A percentile compares a stretch with the other conserved stretches of the same genome.
These are phyloP conservation scores for Alternaria conjuncta DNA, from an alignment of 2,329 filamentous ascomycete species.

Conservation along the genomic window DNA sequence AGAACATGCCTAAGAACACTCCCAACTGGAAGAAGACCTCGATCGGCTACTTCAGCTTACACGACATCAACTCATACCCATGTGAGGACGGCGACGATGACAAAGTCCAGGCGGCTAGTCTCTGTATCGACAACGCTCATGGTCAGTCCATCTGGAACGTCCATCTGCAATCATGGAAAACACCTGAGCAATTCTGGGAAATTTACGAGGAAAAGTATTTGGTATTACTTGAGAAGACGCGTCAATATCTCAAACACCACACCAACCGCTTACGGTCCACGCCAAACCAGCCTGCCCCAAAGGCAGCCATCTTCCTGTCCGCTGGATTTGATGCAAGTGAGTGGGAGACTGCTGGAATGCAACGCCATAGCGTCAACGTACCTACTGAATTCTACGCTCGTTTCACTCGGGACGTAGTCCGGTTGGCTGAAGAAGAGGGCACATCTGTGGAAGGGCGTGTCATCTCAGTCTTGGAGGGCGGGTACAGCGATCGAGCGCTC, in stretches of 20 bases:
- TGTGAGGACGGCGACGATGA: constrained; percentile 93
- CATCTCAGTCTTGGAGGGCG: constrained; percentile 93
- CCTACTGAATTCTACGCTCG: constrained; percentile 96
- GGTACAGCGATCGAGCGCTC: constrained; percentile 91
- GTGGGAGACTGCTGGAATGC: constrained; percentile 91
- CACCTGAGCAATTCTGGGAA: constrained; percentile 83
- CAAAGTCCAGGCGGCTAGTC: constrained; percentile 90
- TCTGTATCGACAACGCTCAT: constrained; percentile 94
- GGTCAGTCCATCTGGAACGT: constrained; percentile 96
- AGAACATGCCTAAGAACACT: constrained; percentile 70
- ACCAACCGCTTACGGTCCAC: constrained; percentile 67
- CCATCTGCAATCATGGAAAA: constrained; percentile 87
- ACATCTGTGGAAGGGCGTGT: constrained; percentile 81
- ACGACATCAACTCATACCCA: constrained; percentile 98
- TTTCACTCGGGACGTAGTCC: constrained; percentile 84
- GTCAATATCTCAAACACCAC: constrained; percentile 76
- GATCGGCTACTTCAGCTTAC: constrained; percentile 94
- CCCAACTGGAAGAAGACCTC: constrained; percentile 79
- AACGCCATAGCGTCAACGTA: constrained; percentile 93
- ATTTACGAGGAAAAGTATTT: constrained; percentile 83
- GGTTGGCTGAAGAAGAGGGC: constrained; percentile 79
- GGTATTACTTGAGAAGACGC: constrained; percentile 79
- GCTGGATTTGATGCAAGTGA: constrained; percentile 97
- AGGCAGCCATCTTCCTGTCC: constrained; percentile 90
- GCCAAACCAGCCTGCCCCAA: constrained; percentile 67